Conservation (phyloP, 2,329 filamentous ascomycete species). For the Aspergillus tanneri region DNA sequence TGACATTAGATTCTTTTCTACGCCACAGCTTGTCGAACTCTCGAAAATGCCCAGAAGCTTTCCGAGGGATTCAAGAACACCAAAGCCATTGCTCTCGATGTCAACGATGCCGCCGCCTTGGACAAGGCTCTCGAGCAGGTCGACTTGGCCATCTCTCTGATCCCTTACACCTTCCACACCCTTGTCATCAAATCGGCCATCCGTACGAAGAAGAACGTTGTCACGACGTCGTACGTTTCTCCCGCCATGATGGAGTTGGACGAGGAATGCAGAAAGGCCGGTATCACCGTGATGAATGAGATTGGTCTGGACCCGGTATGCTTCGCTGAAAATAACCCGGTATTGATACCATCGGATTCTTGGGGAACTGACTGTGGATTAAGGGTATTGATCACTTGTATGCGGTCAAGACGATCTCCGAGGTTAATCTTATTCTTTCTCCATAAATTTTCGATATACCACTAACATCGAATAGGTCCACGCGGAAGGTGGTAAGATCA, state of each 20-base stretch:
- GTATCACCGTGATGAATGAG: constrained; percentile 98
- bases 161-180: constrained; percentile 89
- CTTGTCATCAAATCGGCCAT: constrained; percentile 92
- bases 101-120: constrained; percentile 71
- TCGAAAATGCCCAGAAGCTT: constrained; percentile 74
- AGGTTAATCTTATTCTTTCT: constrained; percentile 23
- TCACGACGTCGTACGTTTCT: constrained; percentile 91
- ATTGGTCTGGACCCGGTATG: constrained; percentile 62
- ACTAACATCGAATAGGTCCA: constrained; percentile 64
- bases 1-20: not conserved
- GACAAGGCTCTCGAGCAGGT: constrained; percentile 77
- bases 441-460: not conserved
- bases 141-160: constrained; percentile 76
- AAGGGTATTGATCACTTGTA: constrained; percentile 57
- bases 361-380: constrained; percentile 1
- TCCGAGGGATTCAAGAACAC: constrained; percentile 70
- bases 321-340: not conserved
- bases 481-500: constrained; percentile 79
- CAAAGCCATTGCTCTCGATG: constrained; percentile 78
- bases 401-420: constrained; percentile 77
- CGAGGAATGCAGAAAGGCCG: constrained; percentile 76
- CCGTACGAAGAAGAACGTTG: constrained; percentile 89
- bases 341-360: not conserved
- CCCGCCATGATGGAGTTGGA: constrained; percentile 91
- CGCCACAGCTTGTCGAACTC: constrained; percentile 71